phyloP scores from a whole-genome alignment of 805 yeast species.

The Wickerhamomyces xylosicus region DNA sequence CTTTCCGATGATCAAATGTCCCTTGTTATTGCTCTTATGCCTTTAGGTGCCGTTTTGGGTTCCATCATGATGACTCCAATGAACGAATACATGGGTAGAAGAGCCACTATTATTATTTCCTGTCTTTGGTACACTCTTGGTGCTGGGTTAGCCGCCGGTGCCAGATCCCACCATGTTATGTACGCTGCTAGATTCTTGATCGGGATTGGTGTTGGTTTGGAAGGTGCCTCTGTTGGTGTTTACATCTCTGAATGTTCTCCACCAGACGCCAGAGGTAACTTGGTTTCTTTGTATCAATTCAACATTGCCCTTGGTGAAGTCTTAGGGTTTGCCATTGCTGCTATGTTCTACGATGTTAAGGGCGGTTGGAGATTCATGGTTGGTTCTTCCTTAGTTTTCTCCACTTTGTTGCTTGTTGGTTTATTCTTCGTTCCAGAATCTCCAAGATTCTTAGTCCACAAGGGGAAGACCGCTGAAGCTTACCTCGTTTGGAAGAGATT shows the following conservation, averaged over 20 bases:
- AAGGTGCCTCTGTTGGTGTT: conserved; percentile 55
- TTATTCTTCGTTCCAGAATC: conserved; percentile 49
- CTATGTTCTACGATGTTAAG: conserved; percentile 43
- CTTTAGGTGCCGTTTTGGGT: conserved; percentile 61
- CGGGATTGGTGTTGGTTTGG: conserved; percentile 59
- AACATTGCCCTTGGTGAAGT: conserved; percentile 61
- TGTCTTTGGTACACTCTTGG: conserved; percentile 54
- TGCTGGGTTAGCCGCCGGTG: conserved; percentile 47
- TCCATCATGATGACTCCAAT: conserved; percentile 49
- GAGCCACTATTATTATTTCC: conserved; percentile 41
- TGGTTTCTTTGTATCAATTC: conserved; percentile 55
- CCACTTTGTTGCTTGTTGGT: conserved; percentile 39
- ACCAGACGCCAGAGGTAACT: conserved; percentile 43
- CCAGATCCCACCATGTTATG: conserved; percentile 35
- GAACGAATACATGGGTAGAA: conserved; percentile 46
- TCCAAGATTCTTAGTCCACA: conserved; percentile 46
- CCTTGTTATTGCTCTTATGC: conserved; percentile 49
- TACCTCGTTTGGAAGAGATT: conserved; percentile 45
- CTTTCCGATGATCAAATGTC: conserved; percentile 36
- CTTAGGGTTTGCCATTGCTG: conserved; percentile 53
- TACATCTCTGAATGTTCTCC: conserved; percentile 56
- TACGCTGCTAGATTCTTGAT: conserved; percentile 49
- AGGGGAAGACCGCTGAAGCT: conserved; percentile 41
- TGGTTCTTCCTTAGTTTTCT: conserved; percentile 52
- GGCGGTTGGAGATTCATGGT: conserved; percentile 61